Evolutionary conservation across 495 filamentous ascomycete genomes (phyloP).

Genomic region (Penicillium nucicola): DNA sequence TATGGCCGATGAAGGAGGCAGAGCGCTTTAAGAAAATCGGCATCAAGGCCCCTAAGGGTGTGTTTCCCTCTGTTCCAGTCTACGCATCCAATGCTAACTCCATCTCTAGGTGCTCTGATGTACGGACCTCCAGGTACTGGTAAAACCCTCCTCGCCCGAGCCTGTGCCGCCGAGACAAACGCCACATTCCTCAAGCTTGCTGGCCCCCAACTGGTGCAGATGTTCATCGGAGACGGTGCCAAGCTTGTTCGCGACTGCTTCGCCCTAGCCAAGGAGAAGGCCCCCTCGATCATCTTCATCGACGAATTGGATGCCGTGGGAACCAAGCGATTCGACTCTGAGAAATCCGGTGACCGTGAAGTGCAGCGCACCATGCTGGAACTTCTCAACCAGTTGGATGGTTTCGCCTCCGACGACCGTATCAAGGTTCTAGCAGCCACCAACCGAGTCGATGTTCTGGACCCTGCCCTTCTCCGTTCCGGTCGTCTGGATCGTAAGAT

Average conservation of each 20-base stretch:
- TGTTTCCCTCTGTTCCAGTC: constrained; percentile 5
- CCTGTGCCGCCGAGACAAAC: constrained; percentile 96
- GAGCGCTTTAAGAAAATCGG: constrained; percentile 99
- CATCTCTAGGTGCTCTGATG: constrained; percentile 80
- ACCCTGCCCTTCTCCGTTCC: constrained; percentile 89
- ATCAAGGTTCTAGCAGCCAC: constrained; percentile 99
- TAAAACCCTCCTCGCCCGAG: constrained; percentile 94
- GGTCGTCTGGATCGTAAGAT: constrained; percentile 98
- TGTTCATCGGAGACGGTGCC: constrained; percentile 99
- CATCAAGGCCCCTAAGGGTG: constrained; percentile 99
- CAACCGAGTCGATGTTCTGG: constrained; percentile 96
- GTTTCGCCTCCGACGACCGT: constrained; percentile 96
- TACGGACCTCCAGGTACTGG: constrained; percentile 96
- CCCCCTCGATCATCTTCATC: constrained; percentile 98
- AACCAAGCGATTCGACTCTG: constrained; percentile 98
- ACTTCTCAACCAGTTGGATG: constrained; percentile 96
- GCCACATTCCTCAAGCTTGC: constrained; percentile 99
- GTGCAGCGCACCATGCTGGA: constrained; percentile 99
- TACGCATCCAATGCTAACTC: constrained; percentile 10
- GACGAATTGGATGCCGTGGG: constrained; percentile 97
- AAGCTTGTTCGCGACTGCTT: constrained; percentile 98
- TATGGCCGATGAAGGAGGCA: constrained; percentile 99
- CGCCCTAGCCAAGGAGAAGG: constrained; percentile 96
- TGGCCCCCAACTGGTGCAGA: constrained; percentile 97
- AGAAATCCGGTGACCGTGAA: constrained; percentile 97